These are phyloP conservation scores for Candida tropicalis DNA, from an alignment of 1,139 yeast genomes.

Conservation along the genomic window DNA sequence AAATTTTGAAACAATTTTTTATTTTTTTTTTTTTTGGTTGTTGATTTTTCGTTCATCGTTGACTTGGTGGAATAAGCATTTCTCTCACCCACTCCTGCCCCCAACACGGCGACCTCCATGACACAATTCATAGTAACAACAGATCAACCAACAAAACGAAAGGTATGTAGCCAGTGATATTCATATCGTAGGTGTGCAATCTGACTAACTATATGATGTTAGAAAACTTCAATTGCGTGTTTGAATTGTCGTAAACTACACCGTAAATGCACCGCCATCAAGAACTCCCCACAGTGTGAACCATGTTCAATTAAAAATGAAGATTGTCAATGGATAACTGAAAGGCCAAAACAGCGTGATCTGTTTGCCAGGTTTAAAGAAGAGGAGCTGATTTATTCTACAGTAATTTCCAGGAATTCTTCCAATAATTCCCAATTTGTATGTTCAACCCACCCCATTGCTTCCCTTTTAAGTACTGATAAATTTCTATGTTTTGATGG, in stretches of 20 bases:
- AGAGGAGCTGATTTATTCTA: slow-evolving; percentile 10
- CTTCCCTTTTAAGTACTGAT: slow-evolving; percentile 30
- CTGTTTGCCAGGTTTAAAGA: slow-evolving; percentile 6
- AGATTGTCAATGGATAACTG: slow-evolving; percentile 5
- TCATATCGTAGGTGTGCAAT: not conserved
- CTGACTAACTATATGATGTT: slow-evolving; percentile 1
- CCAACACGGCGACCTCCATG: too few relatives aligned
- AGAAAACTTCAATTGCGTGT: slow-evolving; percentile 12
- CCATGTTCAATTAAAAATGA: slow-evolving; percentile 2
- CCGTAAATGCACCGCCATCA: slow-evolving; percentile 8
- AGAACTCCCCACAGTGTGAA: slow-evolving; percentile 1
- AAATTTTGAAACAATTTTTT: too few relatives aligned
- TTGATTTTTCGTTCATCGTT: not conserved
- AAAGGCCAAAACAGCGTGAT: not conserved
- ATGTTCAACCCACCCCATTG: slow-evolving; percentile 31
- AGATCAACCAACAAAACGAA: slow-evolving; percentile 9
- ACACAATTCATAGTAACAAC: slow-evolving; percentile 9
- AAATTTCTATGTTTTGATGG: slow-evolving; percentile 31
- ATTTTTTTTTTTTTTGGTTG: not conserved
- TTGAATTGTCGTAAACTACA: slow-evolving; percentile 9
- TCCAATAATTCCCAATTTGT: slow-evolving; percentile 25
- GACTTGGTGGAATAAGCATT: too few relatives aligned
- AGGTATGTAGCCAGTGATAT: slow-evolving; percentile 5
- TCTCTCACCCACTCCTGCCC: too few relatives aligned
- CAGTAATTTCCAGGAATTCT: slow-evolving; percentile 6